Evolutionary conservation across 2,329 filamentous ascomycete species (phyloP).

Genomic region (Chalaropsis thielavioides): DNA sequence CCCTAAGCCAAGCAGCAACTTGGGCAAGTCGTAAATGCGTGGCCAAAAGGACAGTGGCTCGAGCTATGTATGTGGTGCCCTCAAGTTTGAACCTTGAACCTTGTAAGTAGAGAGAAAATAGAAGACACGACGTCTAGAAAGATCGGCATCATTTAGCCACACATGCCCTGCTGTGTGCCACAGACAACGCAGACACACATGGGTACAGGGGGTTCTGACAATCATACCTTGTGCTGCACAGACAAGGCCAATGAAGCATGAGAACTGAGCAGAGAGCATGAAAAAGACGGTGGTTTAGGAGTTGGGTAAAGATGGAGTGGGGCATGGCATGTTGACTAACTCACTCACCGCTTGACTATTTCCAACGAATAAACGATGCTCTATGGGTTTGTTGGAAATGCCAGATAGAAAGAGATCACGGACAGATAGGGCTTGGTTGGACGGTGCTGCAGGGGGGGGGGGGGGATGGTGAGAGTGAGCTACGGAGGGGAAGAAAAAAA

Average conservation of each 20-base stretch:
- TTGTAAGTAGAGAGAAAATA: constrained; percentile 4
- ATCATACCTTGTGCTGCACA: constrained; percentile 6
- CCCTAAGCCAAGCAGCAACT: background rate
- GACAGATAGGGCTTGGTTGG: background rate
- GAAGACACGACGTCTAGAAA: constrained; percentile 9
- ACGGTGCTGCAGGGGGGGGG: background rate
- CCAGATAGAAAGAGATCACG: background rate
- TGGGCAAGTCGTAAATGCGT: background rate
- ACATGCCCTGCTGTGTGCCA: constrained; percentile 6
- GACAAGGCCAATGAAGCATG: background rate
- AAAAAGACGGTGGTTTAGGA: constrained; percentile 5
- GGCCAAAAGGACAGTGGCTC: background rate
- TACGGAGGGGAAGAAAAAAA: background rate
- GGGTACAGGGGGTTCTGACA: background rate
- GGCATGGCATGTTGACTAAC: background rate
- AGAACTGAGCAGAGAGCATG: background rate
- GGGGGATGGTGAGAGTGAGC: background rate
- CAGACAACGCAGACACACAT: constrained; percentile 4
- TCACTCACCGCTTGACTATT: constrained; percentile 9
- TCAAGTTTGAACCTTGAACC: constrained; percentile 5
- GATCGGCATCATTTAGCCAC: constrained; percentile 9
- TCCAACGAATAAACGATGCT: background rate
- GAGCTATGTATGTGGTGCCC: background rate
- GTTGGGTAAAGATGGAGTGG: constrained; percentile 4
- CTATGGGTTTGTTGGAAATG: background rate